These are phyloP conservation scores for Glaciozyma antarctica DNA, from an alignment of 768 basidiomycete species.

Conservation along the genomic window DNA sequence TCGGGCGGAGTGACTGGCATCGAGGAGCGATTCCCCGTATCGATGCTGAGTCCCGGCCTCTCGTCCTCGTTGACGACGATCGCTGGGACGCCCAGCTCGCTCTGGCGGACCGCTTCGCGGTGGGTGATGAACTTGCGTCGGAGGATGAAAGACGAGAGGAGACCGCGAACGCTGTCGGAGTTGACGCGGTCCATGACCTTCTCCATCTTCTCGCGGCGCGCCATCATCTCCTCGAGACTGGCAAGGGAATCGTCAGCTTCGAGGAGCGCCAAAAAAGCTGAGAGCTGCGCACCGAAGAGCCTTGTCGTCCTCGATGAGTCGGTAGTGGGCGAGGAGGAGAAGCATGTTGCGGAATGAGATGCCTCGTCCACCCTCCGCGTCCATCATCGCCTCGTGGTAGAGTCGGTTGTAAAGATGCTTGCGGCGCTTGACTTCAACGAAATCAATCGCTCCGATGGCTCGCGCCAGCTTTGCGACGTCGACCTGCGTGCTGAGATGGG, in stretches of 20 bases:
- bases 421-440: slow-evolving; percentile 53
- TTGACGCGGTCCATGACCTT: slow-evolving; percentile 4
- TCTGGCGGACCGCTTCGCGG: not conserved
- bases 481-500: slow-evolving; percentile 36
- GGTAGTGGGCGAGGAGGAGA: slow-evolving; percentile 75
- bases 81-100: not conserved
- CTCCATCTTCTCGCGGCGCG: slow-evolving; percentile 11
- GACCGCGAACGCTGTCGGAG: slow-evolving; percentile 13
- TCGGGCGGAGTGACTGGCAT: not conserved
- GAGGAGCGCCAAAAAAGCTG: not conserved
- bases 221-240: slow-evolving; percentile 28
- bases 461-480: slow-evolving; percentile 56
- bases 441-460: slow-evolving; percentile 58
- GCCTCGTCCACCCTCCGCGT: slow-evolving; percentile 58
- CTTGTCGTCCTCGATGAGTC: slow-evolving; percentile 77
- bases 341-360: slow-evolving; percentile 90
- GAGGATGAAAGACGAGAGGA: slow-evolving; percentile 20
- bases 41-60: not conserved
- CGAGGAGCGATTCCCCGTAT: not conserved
- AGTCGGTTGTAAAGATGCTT: slow-evolving; percentile 63
- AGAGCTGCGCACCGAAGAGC: slow-evolving; percentile 65
- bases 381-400: slow-evolving; percentile 68
- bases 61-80: not conserved
- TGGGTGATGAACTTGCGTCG: not conserved
- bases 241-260: not conserved